Conservation (phyloP, 768 basidiomycete genomes). For the Podaxis sp. region DNA sequence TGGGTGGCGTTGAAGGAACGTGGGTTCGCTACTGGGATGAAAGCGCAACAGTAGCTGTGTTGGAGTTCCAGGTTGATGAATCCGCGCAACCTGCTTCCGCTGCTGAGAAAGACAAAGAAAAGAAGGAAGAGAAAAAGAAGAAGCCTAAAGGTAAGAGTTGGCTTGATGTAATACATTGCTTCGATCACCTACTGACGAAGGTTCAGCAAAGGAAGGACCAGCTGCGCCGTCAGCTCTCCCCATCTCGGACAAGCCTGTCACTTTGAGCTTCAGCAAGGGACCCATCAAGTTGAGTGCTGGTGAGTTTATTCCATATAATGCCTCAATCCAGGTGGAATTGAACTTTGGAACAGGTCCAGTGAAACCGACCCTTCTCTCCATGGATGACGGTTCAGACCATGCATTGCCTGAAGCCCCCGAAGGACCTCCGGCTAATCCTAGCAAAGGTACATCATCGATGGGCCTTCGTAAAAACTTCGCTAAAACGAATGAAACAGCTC, state of each 20-base stretch:
- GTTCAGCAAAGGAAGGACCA: conserved; percentile 29
- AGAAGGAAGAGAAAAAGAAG: conserved; percentile 60
- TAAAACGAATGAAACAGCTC: neutral
- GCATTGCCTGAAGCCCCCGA: conserved; percentile 27
- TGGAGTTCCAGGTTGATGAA: conserved; percentile 78
- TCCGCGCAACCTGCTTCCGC: conserved; percentile 29
- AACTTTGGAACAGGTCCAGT: conserved; percentile 13
- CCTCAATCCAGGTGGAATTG: neutral
- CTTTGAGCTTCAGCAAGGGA: conserved; percentile 66
- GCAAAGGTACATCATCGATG: conserved; percentile 44
- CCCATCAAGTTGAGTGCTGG: conserved; percentile 28
- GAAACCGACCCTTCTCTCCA: conserved; percentile 39
- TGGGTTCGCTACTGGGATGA: conserved; percentile 96
- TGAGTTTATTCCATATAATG: conserved; percentile 13
- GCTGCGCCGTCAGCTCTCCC: conserved; percentile 65
- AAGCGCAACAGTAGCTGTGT: conserved; percentile 63
- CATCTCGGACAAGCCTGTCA: conserved; percentile 77
- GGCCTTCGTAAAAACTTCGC: neutral
- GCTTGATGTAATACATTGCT: neutral
- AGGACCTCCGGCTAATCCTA: conserved; percentile 35
- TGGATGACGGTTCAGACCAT: conserved; percentile 52
- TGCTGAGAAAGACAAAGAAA: conserved; percentile 30
- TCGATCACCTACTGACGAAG: conserved; percentile 3
- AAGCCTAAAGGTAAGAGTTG: conserved; percentile 40
- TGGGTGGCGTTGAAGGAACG: conserved; percentile 68